Evolutionary conservation across 345 rosid species (phyloP), one percentile per base, ranked within the genome.

Genomic region (Clausena lansium): DNA sequence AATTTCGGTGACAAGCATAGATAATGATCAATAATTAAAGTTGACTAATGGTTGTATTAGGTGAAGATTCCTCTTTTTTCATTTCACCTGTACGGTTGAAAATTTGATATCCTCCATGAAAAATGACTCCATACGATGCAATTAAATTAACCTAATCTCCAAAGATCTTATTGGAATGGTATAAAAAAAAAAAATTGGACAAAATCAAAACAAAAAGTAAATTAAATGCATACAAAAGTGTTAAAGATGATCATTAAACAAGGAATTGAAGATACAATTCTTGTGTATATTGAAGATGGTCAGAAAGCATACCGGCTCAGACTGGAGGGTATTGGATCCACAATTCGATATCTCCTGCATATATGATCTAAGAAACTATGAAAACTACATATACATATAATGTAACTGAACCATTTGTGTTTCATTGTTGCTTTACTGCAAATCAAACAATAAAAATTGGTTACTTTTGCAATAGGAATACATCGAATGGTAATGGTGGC

Each of bases 401-500:
- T 52, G 17, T 52, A 22, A 52, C 25, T n/a, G 28, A 41, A 52
- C 22, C n/a, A 2, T 28, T 75, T 28, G 45, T 27, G 69, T 30
- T 22, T 20, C 7, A 7, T n/a, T 32, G 39, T 45, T 35, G 38
- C 57, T 74, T 32, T 25, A 30, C 33, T 71, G 24, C 71, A 70
- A 65, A 60, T 30, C 60, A 70, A 58, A 66, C 73, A 45, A 73
- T 22, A 24, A 32, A 47, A 72, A 39, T 22, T 35, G 76, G 60
- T 36, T 30, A 67, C 59, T 71, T 22, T 35, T 32, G 57, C 15
- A 54, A n/a, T 39, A 36, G 59, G 82, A 67, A 70, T 77, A 74
- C 70, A 74, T 70, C 73, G 73, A 85, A 79, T 75, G 67, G 50
- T 33, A 38, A 17, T 35, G 15, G 17, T 45, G 50, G 50, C 50